A percentile compares a stretch with the other conserved stretches of the same genome.
Evolutionary conservation across 2,329 filamentous ascomycete species (phyloP).

Genomic region (Ophiocordyceps robertsii): DNA sequence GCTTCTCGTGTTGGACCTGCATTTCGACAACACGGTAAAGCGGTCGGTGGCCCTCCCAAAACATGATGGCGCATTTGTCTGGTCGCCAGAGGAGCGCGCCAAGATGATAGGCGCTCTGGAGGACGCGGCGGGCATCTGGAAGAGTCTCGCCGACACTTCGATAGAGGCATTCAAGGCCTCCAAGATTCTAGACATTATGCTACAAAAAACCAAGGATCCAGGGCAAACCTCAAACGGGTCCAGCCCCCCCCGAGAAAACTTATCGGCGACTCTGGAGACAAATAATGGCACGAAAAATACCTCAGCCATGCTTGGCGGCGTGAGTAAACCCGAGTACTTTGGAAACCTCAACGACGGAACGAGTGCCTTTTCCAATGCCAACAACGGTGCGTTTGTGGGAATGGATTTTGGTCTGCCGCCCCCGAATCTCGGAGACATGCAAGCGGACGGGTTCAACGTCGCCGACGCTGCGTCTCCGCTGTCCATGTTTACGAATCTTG

Average conservation of each 20-base stretch:
- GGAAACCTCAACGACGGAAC: conserved; percentile 12
- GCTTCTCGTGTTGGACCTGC: conserved; percentile 70
- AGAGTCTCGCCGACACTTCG: conserved; percentile 58
- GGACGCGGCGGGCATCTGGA: conserved; percentile 66
- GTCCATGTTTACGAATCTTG: conserved; percentile 37
- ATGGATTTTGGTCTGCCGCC: conserved; percentile 28
- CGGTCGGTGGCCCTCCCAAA: conserved; percentile 24
- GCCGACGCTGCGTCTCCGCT: conserved; percentile 28
- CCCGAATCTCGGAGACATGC: conserved; percentile 16
- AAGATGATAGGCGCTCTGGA: conserved; percentile 70
- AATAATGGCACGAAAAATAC: conserved; percentile 24
- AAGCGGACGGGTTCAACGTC: conserved; percentile 15
- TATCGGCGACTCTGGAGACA: conserved; percentile 18
- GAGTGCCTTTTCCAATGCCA: conserved; percentile 21
- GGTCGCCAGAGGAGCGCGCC: conserved; percentile 45
- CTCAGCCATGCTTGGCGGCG: conserved; percentile 11
- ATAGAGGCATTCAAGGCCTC: conserved; percentile 87
- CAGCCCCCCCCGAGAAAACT: conserved; percentile 7
- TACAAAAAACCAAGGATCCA: conserved; percentile 53
- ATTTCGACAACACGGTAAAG: conserved; percentile 46
- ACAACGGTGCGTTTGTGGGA: conserved; percentile 25
- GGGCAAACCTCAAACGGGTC: conserved; percentile 3
- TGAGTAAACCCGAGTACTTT: conserved; percentile 13
- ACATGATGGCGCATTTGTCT: conserved; percentile 36
- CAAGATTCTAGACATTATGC: conserved; percentile 68